phyloP scores from a whole-genome alignment of 2,329 filamentous ascomycete genomes.

The Torrubiella hemipterigena region DNA sequence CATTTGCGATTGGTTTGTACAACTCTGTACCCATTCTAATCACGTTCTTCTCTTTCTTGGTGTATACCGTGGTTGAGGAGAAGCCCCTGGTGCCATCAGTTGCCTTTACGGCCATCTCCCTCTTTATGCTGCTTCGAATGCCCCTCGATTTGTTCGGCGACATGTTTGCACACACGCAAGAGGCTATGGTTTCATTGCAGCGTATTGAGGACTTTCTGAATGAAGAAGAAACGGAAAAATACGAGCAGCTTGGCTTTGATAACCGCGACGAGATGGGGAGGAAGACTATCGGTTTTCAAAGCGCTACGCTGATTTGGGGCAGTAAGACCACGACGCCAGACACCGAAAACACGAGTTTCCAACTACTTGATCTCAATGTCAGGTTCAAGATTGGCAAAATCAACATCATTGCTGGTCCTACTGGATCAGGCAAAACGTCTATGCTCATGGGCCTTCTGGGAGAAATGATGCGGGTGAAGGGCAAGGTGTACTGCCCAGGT shows the following conservation, averaged over 20 bases:
- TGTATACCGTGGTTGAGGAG: constrained; percentile 81
- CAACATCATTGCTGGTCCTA: constrained; percentile 86
- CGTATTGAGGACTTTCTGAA: constrained; percentile 89
- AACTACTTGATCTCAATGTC: constrained; percentile 70
- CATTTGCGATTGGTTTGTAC: constrained; percentile 84
- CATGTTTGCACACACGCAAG: constrained; percentile 97
- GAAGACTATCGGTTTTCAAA: constrained; percentile 68
- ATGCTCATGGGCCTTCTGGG: constrained; percentile 90
- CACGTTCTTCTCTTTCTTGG: constrained; percentile 88
- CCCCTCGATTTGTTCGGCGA: constrained; percentile 93
- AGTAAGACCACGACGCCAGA: constrained; percentile 46
- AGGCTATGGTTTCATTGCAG: constrained; percentile 91
- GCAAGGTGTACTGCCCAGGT: constrained; percentile 73
- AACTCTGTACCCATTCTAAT: constrained; percentile 91
- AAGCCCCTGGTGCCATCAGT: constrained; percentile 83
- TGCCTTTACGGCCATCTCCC: constrained; percentile 89
- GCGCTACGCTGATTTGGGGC: constrained; percentile 85
- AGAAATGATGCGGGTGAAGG: constrained; percentile 82
- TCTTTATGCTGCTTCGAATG: constrained; percentile 87
- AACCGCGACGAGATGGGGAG: constrained; percentile 57
- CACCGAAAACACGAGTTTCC: constrained; percentile 63
- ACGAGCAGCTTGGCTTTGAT: constrained; percentile 64
- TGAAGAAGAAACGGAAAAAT: constrained; percentile 95
- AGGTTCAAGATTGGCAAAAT: constrained; percentile 76
- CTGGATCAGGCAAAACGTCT: constrained; percentile 90